These are phyloP conservation scores for Termitomyces sp. DNA, from an alignment of 768 basidiomycete genomes.

Conservation along the genomic window DNA sequence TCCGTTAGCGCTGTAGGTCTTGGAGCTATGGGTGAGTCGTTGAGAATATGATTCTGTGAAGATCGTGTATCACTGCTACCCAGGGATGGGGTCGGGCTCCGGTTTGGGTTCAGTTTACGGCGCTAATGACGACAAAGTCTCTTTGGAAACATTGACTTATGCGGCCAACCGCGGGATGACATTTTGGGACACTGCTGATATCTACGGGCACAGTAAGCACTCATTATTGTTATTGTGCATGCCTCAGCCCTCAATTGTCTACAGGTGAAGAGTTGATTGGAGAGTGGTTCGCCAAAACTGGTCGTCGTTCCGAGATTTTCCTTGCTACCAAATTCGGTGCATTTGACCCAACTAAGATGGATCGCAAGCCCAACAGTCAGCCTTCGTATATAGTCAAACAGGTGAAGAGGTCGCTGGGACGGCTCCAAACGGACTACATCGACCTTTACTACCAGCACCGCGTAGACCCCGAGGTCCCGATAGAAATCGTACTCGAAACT, in stretches of 20 bases:
- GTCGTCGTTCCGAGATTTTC: conserved; percentile 49
- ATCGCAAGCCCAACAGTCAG: conserved; percentile 17
- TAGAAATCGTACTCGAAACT: conserved; percentile 31
- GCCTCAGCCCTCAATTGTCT: neutral
- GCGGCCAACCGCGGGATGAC: conserved; percentile 22
- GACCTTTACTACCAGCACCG: conserved; percentile 46
- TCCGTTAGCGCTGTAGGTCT: conserved; percentile 21
- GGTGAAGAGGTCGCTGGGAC: conserved; percentile 32
- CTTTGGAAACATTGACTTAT: conserved; percentile 13
- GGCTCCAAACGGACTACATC: conserved; percentile 34
- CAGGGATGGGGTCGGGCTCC: neutral
- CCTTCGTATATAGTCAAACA: conserved; percentile 27
- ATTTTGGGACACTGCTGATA: conserved; percentile 44
- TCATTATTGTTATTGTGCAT: neutral
- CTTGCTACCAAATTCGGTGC: conserved; percentile 47
- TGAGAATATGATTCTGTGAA: neutral
- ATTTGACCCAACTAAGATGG: conserved; percentile 10
- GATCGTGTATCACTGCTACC: neutral
- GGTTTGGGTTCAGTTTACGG: conserved; percentile 25
- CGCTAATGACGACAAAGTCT: conserved; percentile 10
- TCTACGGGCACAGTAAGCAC: conserved; percentile 33
- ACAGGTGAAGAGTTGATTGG: conserved; percentile 8
- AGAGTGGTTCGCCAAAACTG: conserved; percentile 41
- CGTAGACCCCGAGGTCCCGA: conserved; percentile 35
- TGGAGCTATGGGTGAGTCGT: conserved; percentile 19